These are phyloP conservation scores for Endotrypanum monterogeii DNA, from an alignment of 208 protist genomes.

Conservation along the genomic window DNA sequence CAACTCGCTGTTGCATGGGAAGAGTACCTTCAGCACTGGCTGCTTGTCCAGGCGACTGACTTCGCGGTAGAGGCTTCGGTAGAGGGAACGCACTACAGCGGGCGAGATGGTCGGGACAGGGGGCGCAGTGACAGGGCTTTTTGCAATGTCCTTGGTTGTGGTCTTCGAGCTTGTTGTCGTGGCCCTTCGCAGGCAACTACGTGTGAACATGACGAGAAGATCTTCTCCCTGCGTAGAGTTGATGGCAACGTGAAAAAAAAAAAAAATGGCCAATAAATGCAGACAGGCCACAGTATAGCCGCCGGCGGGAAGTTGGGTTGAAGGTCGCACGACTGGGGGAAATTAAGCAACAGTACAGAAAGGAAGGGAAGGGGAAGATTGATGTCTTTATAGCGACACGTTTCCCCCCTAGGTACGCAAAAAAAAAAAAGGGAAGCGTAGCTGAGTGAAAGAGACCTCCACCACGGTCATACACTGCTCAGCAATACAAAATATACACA, in stretches of 20 bases:
- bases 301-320: too few species aligned
- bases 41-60: slow-evolving; percentile 57
- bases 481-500: background rate
- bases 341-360: too few species aligned
- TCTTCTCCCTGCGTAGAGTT: background rate
- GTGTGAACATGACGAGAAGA: slow-evolving; percentile 18
- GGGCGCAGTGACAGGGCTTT: slow-evolving; percentile 6
- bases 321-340: too few species aligned
- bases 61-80: slow-evolving; percentile 70
- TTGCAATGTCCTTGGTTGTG: slow-evolving; percentile 29
- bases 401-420: background rate
- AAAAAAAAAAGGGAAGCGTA: background rate
- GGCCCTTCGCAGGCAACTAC: slow-evolving; percentile 16
- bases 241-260: background rate
- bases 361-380: background rate
- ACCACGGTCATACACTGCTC: background rate
- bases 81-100: slow-evolving; percentile 67
- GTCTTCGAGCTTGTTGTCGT: slow-evolving; percentile 4
- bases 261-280: background rate
- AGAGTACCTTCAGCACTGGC: slow-evolving; percentile 72
- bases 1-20: slow-evolving; percentile 66
- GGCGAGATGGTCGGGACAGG: slow-evolving; percentile 60
- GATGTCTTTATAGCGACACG: background rate
- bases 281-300: slow-evolving; percentile 11
- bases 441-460: background rate